A percentile compares a stretch with the other conserved stretches of the same genome.
These are phyloP conservation scores for Microthyrium microscopicum DNA, from an alignment of 2,329 filamentous ascomycete species.

Conservation along the genomic window DNA sequence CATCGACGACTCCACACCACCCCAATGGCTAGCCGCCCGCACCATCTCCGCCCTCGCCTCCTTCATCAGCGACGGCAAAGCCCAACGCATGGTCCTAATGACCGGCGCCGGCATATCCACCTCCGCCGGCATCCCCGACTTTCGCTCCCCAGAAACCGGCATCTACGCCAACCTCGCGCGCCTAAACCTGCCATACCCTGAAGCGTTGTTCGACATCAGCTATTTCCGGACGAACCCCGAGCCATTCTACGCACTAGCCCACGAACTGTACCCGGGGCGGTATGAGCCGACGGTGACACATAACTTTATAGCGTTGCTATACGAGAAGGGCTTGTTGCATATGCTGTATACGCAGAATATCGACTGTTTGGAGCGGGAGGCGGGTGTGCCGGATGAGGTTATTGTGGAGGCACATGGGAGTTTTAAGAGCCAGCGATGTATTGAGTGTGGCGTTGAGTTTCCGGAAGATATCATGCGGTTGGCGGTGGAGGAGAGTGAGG, in stretches of 20 bases:
- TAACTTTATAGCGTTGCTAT: constrained; percentile 68
- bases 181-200: constrained; percentile 71
- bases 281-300: constrained; percentile 83
- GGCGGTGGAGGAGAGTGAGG: constrained; percentile 47
- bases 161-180: constrained; percentile 83
- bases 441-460: constrained; percentile 64
- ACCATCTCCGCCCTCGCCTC: constrained; percentile 61
- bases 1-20: constrained; percentile 45
- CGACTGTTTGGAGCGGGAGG: constrained; percentile 78
- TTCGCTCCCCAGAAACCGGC: constrained; percentile 81
- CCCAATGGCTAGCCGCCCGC: constrained; percentile 50
- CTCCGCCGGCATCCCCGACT: constrained; percentile 66
- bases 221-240: constrained; percentile 74
- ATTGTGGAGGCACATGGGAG: constrained; percentile 93
- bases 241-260: constrained; percentile 84
- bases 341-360: constrained; percentile 97
- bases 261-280: constrained; percentile 80
- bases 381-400: constrained; percentile 63
- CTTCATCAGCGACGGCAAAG: constrained; percentile 55
- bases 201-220: constrained; percentile 84
- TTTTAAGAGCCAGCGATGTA: constrained; percentile 80
- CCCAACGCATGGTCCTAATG: constrained; percentile 65
- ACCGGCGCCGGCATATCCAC: constrained; percentile 75
- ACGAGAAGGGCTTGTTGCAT: constrained; percentile 59
- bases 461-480: constrained; percentile 58